Conservation (phyloP, 495 filamentous ascomycete species). For the Xylaria telfairii region DNA sequence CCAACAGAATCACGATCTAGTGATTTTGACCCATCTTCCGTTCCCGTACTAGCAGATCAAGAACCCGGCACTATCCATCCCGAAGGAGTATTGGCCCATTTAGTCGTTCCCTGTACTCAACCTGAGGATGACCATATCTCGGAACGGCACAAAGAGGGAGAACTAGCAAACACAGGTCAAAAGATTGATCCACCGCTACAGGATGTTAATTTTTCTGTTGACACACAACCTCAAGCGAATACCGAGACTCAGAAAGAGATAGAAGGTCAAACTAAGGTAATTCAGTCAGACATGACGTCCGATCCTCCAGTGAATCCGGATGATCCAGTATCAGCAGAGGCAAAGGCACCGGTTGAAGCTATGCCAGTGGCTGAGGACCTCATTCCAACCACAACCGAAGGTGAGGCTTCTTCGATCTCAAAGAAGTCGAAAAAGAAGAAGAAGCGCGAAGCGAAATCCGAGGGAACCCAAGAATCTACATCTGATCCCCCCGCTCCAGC, state of each 20-base stretch:
- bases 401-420: constrained; percentile 13
- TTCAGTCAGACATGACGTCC: not conserved
- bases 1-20: not conserved
- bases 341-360: constrained; percentile 24
- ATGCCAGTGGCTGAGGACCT: constrained; percentile 7
- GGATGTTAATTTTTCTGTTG: not conserved
- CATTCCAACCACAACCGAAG: constrained; percentile 1
- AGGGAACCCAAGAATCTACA: constrained; percentile 25
- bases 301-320: not conserved
- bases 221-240: not conserved
- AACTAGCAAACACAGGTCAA: not conserved
- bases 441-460: constrained; percentile 37
- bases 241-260: not conserved
- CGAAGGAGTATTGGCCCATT: not conserved
- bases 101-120: not conserved
- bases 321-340: not conserved
- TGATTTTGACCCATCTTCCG: constrained; percentile 5
- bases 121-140: not conserved
- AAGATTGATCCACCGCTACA: not conserved
- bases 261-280: not conserved
- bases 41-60: constrained; percentile 12
- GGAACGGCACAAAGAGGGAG: not conserved
- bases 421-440: constrained; percentile 45
- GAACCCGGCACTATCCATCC: not conserved
- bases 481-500: constrained; percentile 14